Conservation (phyloP, 805 yeast species). For the Monosporozyma unispora region DNA sequence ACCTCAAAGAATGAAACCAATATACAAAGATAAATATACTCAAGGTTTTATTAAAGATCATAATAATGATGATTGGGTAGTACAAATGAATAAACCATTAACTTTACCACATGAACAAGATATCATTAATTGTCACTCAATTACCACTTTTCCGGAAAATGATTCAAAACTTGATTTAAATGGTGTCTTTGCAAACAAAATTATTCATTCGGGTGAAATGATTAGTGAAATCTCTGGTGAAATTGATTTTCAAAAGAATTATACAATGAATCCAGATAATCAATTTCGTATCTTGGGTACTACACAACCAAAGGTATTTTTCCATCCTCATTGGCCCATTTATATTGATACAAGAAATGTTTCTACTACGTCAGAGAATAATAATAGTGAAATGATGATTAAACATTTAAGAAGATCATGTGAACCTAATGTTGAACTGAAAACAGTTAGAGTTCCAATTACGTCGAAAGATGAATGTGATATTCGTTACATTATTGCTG, state of each 20-base stretch:
- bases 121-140: not conserved
- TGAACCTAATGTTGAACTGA: constrained; percentile 62
- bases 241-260: constrained; percentile 54
- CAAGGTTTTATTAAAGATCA: constrained; percentile 45
- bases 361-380: not conserved
- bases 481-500: constrained; percentile 48
- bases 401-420: constrained; percentile 57
- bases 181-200: constrained; percentile 44
- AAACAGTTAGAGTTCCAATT: constrained; percentile 34
- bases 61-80: constrained; percentile 34
- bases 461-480: constrained; percentile 10
- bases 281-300: constrained; percentile 73
- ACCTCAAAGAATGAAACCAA: not conserved
- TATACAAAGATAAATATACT: constrained; percentile 33
- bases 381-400: not conserved
- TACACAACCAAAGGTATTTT: constrained; percentile 48
- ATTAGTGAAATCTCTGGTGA: constrained; percentile 67
- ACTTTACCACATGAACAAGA: not conserved
- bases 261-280: constrained; percentile 56
- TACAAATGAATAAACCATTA: constrained; percentile 10
- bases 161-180: not conserved
- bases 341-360: constrained; percentile 64
- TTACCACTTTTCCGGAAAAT: no score
- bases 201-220: constrained; percentile 39
- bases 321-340: constrained; percentile 51